Percentiles rank a stretch among this genome's conserved stretches.
Evolutionary conservation across 306 rosid species (phyloP).

Genomic region (Cucurbita ficifolia): DNA sequence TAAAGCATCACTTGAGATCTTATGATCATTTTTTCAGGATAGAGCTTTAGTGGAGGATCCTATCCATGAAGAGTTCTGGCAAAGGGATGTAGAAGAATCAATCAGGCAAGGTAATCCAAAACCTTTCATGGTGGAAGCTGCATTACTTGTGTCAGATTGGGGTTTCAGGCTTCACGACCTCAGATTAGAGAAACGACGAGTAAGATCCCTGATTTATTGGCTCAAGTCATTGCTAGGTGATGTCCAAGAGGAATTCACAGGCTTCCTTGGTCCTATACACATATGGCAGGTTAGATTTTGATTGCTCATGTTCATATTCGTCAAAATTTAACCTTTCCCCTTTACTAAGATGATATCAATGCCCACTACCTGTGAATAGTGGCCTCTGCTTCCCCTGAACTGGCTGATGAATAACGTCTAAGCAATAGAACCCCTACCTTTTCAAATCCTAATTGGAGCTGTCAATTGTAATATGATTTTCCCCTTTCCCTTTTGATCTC

Average conservation of each 20-base stretch:
- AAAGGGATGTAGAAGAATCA: slow-evolving; percentile 93
- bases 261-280: slow-evolving; percentile 94
- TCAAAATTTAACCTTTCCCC: neutral
- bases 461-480: neutral
- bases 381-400: too few relatives aligned
- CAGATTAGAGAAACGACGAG: slow-evolving; percentile 53
- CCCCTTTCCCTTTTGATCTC: neutral
- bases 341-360: neutral
- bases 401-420: too few relatives aligned
- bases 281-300: slow-evolving; percentile 80
- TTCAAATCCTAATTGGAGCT: neutral
- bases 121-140: slow-evolving; percentile 89
- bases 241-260: slow-evolving; percentile 50
- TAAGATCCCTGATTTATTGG: slow-evolving; percentile 43
- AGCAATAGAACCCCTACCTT: neutral
- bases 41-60: slow-evolving; percentile 89
- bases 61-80: slow-evolving; percentile 90
- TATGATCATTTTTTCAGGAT: slow-evolving; percentile 35
- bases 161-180: slow-evolving; percentile 90
- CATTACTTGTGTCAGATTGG: slow-evolving; percentile 79
- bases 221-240: slow-evolving; percentile 51
- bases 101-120: slow-evolving; percentile 59
- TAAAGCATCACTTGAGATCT: neutral
- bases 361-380: neutral
- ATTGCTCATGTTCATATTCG: neutral